phyloP scores from a whole-genome alignment of 2,329 filamentous ascomycete species.

The Neonectria ditissima region DNA sequence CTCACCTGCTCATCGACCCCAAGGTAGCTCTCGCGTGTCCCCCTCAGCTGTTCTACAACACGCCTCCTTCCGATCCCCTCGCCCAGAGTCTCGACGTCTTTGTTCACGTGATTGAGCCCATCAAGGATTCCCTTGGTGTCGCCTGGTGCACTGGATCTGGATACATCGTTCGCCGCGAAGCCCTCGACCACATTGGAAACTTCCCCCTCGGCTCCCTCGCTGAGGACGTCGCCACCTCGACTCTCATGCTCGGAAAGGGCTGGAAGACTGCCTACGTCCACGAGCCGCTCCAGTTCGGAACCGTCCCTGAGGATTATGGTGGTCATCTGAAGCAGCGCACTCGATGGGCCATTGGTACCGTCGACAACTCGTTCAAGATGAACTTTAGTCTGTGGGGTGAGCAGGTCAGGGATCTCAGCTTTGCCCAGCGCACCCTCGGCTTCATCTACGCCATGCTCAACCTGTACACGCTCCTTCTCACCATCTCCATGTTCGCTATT shows the following conservation, averaged over 20 bases:
- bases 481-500: constrained; percentile 67
- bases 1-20: constrained; percentile 68
- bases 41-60: constrained; percentile 73
- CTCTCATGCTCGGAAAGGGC: constrained; percentile 68
- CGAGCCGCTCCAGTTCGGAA: constrained; percentile 70
- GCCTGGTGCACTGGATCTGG: constrained; percentile 76
- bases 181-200: constrained; percentile 70
- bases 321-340: constrained; percentile 69
- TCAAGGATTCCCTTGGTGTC: constrained; percentile 64
- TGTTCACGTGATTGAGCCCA: constrained; percentile 64
- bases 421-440: constrained; percentile 69
- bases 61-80: constrained; percentile 68
- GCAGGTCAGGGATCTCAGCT: constrained; percentile 63
- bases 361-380: constrained; percentile 70
- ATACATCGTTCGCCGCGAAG: constrained; percentile 68
- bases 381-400: constrained; percentile 70
- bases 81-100: constrained; percentile 70
- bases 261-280: constrained; percentile 73
- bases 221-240: constrained; percentile 71
- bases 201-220: constrained; percentile 70
- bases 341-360: constrained; percentile 66
- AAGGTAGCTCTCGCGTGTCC: constrained; percentile 71
- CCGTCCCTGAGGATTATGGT: constrained; percentile 67
- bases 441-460: constrained; percentile 68
- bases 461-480: constrained; percentile 67